Percentiles rank a stretch among this genome's conserved stretches.
These are phyloP conservation scores for Tulasnella sp. DNA, from an alignment of 768 basidiomycete species.

Conservation along the genomic window DNA sequence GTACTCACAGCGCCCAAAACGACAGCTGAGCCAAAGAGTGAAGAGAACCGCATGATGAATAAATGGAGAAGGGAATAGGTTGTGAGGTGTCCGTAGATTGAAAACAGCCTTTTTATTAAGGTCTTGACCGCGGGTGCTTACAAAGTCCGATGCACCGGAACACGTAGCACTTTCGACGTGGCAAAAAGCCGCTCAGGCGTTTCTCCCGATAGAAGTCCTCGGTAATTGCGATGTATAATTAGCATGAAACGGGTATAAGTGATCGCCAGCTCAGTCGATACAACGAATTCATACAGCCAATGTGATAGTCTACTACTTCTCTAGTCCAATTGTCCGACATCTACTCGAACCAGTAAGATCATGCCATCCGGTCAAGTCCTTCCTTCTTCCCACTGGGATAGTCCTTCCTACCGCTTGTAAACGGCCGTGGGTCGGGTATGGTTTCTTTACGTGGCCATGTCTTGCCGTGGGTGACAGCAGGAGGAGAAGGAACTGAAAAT, in stretches of 20 bases:
- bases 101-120: no score
- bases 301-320: background rate
- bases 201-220: no score
- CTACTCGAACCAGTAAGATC: slow-evolving; percentile 28
- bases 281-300: no score
- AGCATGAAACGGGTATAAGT: no score
- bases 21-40: slow-evolving; percentile 13
- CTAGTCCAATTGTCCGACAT: background rate
- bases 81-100: no score
- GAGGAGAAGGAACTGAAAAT: slow-evolving; percentile 39
- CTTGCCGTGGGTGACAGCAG: slow-evolving; percentile 51
- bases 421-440: slow-evolving; percentile 66
- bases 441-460: slow-evolving; percentile 58
- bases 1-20: slow-evolving; percentile 13
- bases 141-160: no score
- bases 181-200: background rate
- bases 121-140: no score
- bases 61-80: background rate
- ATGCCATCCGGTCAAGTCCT: slow-evolving; percentile 39
- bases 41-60: slow-evolving; percentile 13
- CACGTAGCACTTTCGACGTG: background rate
- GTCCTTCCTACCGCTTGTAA: slow-evolving; percentile 35
- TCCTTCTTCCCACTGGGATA: slow-evolving; percentile 54
- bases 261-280: no score
- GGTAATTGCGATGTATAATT: no score